Evolutionary conservation across 352 stramenopile genomes (phyloP).

Genomic region (Globisporangium spiculum): DNA sequence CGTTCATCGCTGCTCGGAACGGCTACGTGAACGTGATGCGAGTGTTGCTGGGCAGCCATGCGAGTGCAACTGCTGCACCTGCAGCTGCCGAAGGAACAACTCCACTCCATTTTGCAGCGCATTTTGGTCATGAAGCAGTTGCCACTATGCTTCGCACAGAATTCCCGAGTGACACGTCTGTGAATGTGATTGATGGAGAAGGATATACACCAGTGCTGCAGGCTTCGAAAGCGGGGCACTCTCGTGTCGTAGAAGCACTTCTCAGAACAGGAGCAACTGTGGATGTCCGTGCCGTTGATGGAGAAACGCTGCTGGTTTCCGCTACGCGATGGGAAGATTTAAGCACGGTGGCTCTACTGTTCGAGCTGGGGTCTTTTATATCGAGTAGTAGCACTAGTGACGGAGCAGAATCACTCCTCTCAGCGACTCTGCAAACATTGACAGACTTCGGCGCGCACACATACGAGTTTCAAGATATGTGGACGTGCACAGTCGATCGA

Average conservation of each 20-base stretch:
- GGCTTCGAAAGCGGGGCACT: neutral
- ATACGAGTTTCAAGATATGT: constrained; percentile 7
- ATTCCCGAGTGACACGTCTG: too few relatives aligned
- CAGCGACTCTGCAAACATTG: constrained; percentile 1
- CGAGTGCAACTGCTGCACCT: too few relatives aligned
- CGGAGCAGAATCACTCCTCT: neutral
- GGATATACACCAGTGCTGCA: neutral
- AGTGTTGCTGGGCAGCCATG: too few relatives aligned
- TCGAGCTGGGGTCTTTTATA: neutral
- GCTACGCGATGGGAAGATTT: neutral
- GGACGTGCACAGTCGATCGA: neutral
- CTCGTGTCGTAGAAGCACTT: neutral
- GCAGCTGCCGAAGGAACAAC: too few relatives aligned
- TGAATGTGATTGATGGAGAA: neutral
- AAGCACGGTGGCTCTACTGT: neutral
- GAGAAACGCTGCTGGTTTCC: constrained; percentile 1
- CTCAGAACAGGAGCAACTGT: neutral
- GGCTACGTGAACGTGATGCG: too few relatives aligned
- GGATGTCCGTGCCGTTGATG: neutral
- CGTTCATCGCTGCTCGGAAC: too few relatives aligned
- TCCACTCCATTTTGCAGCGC: too few relatives aligned
- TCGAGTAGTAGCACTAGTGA: neutral
- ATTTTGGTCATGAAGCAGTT: too few relatives aligned
- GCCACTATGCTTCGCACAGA: too few relatives aligned
- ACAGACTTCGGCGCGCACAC: neutral